Evolutionary conservation across 768 basidiomycete genomes (phyloP), one percentile per base, ranked within the genome.

Genomic region (Megacollybia marginata): DNA sequence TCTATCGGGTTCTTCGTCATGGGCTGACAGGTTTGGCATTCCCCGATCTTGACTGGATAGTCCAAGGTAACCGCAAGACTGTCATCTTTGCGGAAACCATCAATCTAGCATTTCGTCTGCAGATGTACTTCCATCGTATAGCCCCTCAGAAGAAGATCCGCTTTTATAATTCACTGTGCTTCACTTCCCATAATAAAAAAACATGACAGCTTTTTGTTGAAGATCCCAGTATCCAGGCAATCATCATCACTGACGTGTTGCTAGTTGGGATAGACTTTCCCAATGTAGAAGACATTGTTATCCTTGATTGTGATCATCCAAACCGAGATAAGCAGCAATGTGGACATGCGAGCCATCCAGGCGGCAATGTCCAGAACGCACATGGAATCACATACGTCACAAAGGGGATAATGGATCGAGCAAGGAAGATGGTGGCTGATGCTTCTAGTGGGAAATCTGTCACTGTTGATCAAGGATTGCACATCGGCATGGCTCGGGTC

Each of bases 221-320:
- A 16, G 46, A 55, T 43, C 48, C 49, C 15, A 28, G 16, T 9
- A 9, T 34, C 1, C 54, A 49, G 40, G 43, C 53, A 18, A 44
- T 53, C 44, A 53, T 55, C 33, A 44, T 48, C 10, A 55, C 52
- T 1, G 33, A 35, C 20, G 49, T 44, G 12, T 40, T 55, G 10
- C 48, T 47, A n/a, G 52, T 55, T 11, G 54, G 54, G 12, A 48
- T 52, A 12, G 54, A 55, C 43, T 42, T 50, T 9, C 48, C 48
- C 16, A 47, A 38, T 33, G 43, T 55, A 46, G 38, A 55, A 18
- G 45, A 47, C 31, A 48, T 50, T 15, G 42, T 55, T 8, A 44
- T 35, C n/a, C 16, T 53, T 15, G 48, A 53, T 9, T 23, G 44
- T 16, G 23, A 53, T 8, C 33, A 52, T 28, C 32, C 35, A 9